These are phyloP conservation scores for Samsoniella hepiali DNA, from an alignment of 2,329 filamentous ascomycete species.

Conservation along the genomic window DNA sequence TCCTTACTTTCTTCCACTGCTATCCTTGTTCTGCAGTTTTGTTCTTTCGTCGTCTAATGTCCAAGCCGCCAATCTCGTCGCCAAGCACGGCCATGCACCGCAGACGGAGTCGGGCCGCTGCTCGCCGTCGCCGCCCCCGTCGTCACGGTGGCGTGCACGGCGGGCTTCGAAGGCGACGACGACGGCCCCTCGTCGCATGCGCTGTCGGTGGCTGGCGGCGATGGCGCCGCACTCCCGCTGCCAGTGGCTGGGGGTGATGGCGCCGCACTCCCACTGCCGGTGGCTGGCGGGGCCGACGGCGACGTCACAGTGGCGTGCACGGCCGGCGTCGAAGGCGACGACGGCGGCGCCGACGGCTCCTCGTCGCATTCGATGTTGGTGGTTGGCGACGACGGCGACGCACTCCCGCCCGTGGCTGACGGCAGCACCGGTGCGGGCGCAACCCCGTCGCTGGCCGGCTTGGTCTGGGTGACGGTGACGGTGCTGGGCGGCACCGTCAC, in stretches of 20 bases:
- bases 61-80: conserved; percentile 16
- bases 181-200: too few species aligned
- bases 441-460: conserved; percentile 13
- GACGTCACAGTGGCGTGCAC: neutral
- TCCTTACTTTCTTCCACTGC: neutral
- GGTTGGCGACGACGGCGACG: neutral
- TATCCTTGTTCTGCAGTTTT: neutral
- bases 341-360: too few species aligned
- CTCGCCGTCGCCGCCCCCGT: neutral
- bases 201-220: neutral
- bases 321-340: neutral
- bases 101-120: neutral
- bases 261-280: too few species aligned
- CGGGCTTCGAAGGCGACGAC: neutral
- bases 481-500: conserved; percentile 35
- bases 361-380: neutral
- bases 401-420: too few species aligned
- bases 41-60: neutral
- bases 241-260: too few species aligned
- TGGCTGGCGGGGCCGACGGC: too few species aligned
- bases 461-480: conserved; percentile 31
- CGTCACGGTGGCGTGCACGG: neutral
- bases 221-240: neutral
- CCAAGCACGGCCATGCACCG: neutral
- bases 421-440: neutral